Conservation (phyloP, 2,329 filamentous ascomycete genomes). For the Fusarium agapanthi region DNA sequence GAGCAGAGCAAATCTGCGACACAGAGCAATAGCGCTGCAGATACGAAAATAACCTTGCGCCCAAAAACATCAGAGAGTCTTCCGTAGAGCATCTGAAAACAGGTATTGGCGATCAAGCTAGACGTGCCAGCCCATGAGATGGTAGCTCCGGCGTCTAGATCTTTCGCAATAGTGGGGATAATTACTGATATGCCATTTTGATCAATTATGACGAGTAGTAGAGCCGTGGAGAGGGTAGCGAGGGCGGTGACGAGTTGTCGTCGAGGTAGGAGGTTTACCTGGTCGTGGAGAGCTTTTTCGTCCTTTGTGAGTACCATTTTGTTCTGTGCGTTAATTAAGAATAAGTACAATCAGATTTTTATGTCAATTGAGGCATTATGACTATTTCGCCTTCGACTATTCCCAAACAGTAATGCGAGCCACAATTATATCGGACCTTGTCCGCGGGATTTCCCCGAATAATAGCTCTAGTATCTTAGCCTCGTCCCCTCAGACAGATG, state of each 20-base stretch:
- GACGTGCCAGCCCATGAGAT: constrained; percentile 4
- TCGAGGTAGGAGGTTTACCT: neutral
- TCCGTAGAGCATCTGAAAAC: neutral
- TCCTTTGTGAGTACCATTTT: neutral
- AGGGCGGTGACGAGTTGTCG: neutral
- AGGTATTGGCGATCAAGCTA: neutral
- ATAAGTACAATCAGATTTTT: fast-evolving
- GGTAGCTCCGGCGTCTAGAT: neutral
- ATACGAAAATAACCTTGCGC: neutral
- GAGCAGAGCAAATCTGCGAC: neutral
- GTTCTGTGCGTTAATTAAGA: fast-evolving
- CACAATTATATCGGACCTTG: neutral
- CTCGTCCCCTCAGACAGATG: no score
- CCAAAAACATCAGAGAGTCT: constrained; percentile 1
- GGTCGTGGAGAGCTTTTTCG: neutral
- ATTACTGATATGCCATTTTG: neutral
- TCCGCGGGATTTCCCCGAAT: neutral
- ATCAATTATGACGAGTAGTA: neutral
- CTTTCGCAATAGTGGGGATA: neutral
- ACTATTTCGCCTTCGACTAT: neutral
- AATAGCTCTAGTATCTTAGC: no score
- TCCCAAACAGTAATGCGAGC: neutral
- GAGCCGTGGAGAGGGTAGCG: neutral
- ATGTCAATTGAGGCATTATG: no score
- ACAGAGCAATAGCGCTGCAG: neutral